A percentile compares a stretch with the other conserved stretches of the same genome.
Conservation (phyloP, 768 basidiomycete genomes). For the Leccinum subgranulosum region DNA sequence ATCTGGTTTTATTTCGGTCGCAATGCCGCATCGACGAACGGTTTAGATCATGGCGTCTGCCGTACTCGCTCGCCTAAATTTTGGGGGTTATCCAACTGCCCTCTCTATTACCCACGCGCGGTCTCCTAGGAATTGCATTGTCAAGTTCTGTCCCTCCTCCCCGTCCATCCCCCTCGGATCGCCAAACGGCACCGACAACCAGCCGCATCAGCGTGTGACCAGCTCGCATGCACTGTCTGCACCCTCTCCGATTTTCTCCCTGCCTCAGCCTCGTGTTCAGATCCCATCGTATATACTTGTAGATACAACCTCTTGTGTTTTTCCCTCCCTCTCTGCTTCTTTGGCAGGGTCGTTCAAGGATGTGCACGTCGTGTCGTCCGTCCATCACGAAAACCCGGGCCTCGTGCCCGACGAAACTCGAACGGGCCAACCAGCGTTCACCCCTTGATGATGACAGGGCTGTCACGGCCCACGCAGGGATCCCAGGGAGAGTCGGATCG, state of each 20-base stretch:
- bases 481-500: neutral
- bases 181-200: neutral
- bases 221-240: neutral
- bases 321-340: conserved; percentile 2
- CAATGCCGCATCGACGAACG: conserved; percentile 20
- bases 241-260: too few species aligned
- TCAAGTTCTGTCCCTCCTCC: neutral
- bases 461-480: neutral
- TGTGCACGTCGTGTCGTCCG: neutral
- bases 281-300: neutral
- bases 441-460: neutral
- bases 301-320: neutral
- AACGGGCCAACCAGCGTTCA: neutral
- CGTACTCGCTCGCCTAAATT: conserved; percentile 27
- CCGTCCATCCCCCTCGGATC: neutral
- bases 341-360: conserved; percentile 3
- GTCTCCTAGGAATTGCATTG: conserved; percentile 28
- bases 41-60: neutral
- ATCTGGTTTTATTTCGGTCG: conserved; percentile 16
- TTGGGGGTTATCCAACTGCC: conserved; percentile 19
- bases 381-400: neutral
- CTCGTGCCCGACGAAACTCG: conserved; percentile 6
- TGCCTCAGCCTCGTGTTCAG: neutral
- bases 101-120: conserved; percentile 21
- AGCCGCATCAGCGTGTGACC: neutral